Evolutionary conservation across 2,329 filamentous ascomycete species (phyloP).

Genomic region (Cercospora berteroae): DNA sequence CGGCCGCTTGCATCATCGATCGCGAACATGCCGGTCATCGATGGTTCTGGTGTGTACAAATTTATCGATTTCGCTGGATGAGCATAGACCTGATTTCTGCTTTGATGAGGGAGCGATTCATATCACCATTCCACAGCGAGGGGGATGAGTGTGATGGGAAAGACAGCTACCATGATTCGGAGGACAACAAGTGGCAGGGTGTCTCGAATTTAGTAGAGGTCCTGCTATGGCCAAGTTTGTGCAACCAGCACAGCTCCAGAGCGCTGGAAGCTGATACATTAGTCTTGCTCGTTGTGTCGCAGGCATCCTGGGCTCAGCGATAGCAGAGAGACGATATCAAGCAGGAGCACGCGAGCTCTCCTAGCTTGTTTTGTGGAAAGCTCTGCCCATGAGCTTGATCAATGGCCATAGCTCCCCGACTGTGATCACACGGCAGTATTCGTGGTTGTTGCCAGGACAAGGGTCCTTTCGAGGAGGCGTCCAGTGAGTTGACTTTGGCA

Average conservation of each 20-base stretch:
- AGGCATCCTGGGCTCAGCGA: not conserved
- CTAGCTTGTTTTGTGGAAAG: not conserved
- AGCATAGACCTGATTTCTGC: not conserved
- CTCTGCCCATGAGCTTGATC: not conserved
- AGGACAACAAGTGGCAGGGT: not conserved
- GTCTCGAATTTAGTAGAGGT: not conserved
- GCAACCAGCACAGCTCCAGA: not conserved
- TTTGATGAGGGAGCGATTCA: not conserved
- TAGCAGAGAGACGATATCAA: not conserved
- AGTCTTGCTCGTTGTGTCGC: not conserved
- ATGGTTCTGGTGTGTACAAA: not conserved
- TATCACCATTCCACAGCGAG: not conserved
- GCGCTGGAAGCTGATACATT: slow-evolving; percentile 1
- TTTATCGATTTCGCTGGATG: not conserved
- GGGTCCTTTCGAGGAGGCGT: not conserved
- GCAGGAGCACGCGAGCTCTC: not conserved
- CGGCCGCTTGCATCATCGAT: not conserved
- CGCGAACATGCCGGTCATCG: not conserved
- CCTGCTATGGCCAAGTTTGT: not conserved
- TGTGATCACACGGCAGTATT: not conserved
- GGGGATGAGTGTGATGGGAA: not conserved
- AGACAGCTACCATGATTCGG: not conserved
- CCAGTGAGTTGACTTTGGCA: not conserved
- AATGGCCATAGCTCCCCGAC: not conserved
- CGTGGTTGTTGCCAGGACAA: slow-evolving; percentile 1